A percentile compares a stretch with the other conserved stretches of the same genome.
phyloP scores from a whole-genome alignment of 306 rosid genomes.

The Trichosanthes cucumerina region DNA sequence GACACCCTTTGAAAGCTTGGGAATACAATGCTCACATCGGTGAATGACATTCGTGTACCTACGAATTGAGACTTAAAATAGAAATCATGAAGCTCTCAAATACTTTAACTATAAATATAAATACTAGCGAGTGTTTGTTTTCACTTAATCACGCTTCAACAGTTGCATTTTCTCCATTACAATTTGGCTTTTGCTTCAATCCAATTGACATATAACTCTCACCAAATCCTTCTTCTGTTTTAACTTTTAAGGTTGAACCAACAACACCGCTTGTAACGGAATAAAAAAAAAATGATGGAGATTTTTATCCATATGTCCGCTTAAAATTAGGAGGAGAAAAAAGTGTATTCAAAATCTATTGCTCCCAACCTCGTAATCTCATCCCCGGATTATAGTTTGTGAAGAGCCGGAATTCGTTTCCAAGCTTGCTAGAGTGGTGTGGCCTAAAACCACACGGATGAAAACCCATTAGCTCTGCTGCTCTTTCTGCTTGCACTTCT shows the following conservation, averaged over 20 bases:
- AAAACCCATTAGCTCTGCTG: slow-evolving; percentile 74
- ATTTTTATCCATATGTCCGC: background rate
- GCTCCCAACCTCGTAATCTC: slow-evolving; percentile 74
- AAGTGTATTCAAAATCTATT: background rate
- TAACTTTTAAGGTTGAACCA: background rate
- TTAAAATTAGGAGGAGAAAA: background rate
- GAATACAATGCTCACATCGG: no score
- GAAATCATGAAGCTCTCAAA: background rate
- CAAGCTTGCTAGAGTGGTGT: slow-evolving; percentile 69
- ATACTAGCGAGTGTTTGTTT: background rate
- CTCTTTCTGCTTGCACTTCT: slow-evolving; percentile 78
- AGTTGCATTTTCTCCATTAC: background rate
- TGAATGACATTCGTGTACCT: no score
- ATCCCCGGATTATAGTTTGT: slow-evolving; percentile 75
- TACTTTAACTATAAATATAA: background rate
- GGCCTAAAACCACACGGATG: slow-evolving; percentile 79
- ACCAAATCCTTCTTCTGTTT: background rate
- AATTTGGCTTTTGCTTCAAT: background rate
- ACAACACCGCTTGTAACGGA: background rate
- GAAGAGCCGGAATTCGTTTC: slow-evolving; percentile 80
- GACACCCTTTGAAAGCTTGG: no score
- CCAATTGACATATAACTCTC: background rate
- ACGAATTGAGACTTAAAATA: background rate
- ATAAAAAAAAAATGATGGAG: background rate
- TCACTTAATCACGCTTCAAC: background rate